Evolutionary conservation across 2,329 filamentous ascomycete genomes (phyloP).

Genomic region (Alternaria triticina): DNA sequence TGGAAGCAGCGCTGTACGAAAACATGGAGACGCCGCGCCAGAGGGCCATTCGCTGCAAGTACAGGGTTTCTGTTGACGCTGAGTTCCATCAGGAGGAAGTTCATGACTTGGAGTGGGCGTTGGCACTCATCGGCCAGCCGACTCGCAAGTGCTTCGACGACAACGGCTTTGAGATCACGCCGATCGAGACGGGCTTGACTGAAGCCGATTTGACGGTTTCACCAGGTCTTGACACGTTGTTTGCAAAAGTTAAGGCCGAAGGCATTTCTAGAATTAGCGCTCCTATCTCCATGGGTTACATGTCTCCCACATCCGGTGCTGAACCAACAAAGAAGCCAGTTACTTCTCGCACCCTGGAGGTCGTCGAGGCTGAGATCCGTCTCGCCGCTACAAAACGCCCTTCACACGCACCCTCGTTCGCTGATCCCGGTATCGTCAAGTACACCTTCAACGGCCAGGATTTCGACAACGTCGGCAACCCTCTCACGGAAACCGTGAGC

Average conservation of each 20-base stretch:
- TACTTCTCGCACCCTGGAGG: not conserved
- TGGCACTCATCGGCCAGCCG: not conserved
- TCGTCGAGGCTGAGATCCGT: not conserved
- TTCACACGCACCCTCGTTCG: not conserved
- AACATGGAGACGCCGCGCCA: slow-evolving; percentile 9
- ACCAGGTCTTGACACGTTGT: not conserved
- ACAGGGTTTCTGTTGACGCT: not conserved
- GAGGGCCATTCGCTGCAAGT: slow-evolving; percentile 2
- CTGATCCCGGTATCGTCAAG: not conserved
- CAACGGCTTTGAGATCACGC: not conserved
- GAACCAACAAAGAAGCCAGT: no score
- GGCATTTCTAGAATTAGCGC: not conserved
- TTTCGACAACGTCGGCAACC: no score
- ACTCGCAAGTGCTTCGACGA: not conserved
- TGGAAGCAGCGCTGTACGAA: slow-evolving; percentile 4
- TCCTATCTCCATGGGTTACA: not conserved
- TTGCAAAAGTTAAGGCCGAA: not conserved
- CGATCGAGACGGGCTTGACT: not conserved
- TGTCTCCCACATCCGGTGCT: not conserved
- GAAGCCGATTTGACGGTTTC: not conserved
- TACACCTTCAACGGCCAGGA: not conserved
- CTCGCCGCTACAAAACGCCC: not conserved
- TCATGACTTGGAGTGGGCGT: not conserved
- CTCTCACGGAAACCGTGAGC: not conserved
- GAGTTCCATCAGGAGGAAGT: not conserved